phyloP scores from a whole-genome alignment of 169 alveolate genomes.

The Cryptosporidium bovis region DNA sequence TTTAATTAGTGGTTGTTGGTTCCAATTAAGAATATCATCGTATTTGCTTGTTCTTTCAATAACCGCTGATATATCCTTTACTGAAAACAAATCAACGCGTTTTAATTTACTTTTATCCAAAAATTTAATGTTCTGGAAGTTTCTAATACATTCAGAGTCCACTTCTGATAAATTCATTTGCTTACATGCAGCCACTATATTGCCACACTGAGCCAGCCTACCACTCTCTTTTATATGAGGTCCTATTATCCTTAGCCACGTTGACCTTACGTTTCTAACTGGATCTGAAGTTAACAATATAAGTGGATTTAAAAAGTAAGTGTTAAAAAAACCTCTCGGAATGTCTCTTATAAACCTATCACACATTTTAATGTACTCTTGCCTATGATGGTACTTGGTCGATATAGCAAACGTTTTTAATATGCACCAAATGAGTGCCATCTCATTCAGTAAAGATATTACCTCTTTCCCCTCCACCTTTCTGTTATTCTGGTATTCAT shows the following conservation, averaged over 20 bases:
- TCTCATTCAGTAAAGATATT: slow-evolving; percentile 17
- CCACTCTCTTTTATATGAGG: slow-evolving; percentile 73
- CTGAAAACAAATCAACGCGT: slow-evolving; percentile 47
- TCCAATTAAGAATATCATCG: slow-evolving; percentile 56
- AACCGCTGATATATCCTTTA: slow-evolving; percentile 48
- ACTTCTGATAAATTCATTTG: slow-evolving; percentile 41
- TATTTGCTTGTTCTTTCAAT: slow-evolving; percentile 21
- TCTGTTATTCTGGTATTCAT: not conserved
- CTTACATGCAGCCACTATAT: slow-evolving; percentile 72
- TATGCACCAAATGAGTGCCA: slow-evolving; percentile 69
- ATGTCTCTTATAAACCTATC: slow-evolving; percentile 71
- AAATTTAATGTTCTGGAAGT: slow-evolving; percentile 24
- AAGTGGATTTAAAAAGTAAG: slow-evolving; percentile 56
- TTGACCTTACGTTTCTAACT: slow-evolving; percentile 49
- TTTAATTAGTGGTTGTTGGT: slow-evolving; percentile 69
- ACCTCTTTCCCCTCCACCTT: slow-evolving; percentile 17
- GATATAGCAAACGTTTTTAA: slow-evolving; percentile 65
- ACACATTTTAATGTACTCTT: slow-evolving; percentile 61
- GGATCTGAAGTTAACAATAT: slow-evolving; percentile 62
- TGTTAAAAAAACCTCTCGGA: slow-evolving; percentile 53
- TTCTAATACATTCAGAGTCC: slow-evolving; percentile 47
- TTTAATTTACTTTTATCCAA: slow-evolving; percentile 48
- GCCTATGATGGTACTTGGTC: slow-evolving; percentile 66
- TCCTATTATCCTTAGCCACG: slow-evolving; percentile 60
- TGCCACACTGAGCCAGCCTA: slow-evolving; percentile 63